These are phyloP conservation scores for Phytophthora brassicae DNA, from an alignment of 352 stramenopile genomes.

Conservation along the genomic window DNA sequence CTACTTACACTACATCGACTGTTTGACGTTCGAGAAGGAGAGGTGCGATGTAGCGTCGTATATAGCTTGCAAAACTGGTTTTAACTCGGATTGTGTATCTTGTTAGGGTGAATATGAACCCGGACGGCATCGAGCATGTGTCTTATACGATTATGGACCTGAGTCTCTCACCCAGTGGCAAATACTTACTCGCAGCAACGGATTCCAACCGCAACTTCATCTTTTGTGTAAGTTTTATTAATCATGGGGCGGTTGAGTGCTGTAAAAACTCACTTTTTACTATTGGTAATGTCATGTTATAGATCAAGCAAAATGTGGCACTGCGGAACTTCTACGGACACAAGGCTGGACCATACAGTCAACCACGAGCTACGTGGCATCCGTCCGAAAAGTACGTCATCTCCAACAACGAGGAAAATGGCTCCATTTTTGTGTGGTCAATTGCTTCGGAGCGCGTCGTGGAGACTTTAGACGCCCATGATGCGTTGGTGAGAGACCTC, in stretches of 20 bases:
- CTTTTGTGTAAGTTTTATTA: conserved; percentile 65
- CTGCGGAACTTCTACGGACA: conserved; percentile 83
- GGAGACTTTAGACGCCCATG: conserved; percentile 67
- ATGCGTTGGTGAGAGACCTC: conserved; percentile 67
- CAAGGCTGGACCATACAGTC: conserved; percentile 81
- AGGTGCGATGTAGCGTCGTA: conserved; percentile 35
- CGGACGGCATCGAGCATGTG: conserved; percentile 83
- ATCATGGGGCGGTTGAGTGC: neutral
- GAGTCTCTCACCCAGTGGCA: conserved; percentile 64
- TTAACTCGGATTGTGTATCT: conserved; percentile 3
- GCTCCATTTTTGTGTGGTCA: conserved; percentile 68
- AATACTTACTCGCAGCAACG: conserved; percentile 80
- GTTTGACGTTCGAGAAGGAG: conserved; percentile 76
- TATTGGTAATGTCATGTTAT: neutral
- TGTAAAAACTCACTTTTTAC: conserved; percentile 1
- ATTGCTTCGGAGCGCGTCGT: conserved; percentile 77
- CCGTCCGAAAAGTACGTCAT: conserved; percentile 84
- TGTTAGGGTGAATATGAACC: conserved; percentile 83
- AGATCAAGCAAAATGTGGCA: conserved; percentile 68
- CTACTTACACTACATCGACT: conserved; percentile 86
- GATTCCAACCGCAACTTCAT: conserved; percentile 85
- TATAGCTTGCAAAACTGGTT: neutral
- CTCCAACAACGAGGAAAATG: conserved; percentile 78
- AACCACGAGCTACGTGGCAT: conserved; percentile 73
- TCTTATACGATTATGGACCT: conserved; percentile 89